A percentile compares a stretch with the other conserved stretches of the same genome.
These are phyloP conservation scores for Artemisia tridentata DNA, from an alignment of 129 eudicot species.

Conservation along the genomic window DNA sequence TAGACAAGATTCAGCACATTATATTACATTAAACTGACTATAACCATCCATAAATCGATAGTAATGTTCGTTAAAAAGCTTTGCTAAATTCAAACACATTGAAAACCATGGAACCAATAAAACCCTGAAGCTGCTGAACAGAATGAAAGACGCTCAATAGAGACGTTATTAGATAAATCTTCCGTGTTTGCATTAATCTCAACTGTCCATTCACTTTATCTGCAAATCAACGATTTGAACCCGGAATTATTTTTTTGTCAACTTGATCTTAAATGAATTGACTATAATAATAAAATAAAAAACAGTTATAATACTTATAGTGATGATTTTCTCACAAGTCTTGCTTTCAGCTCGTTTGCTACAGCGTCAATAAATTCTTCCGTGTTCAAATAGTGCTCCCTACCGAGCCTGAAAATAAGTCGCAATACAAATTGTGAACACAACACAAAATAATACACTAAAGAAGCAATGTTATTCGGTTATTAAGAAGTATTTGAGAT, in stretches of 20 bases:
- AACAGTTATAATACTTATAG: constrained; percentile 23
- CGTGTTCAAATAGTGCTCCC: constrained; percentile 55
- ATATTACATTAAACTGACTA: constrained; percentile 3
- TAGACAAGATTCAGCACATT: background rate
- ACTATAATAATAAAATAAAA: background rate
- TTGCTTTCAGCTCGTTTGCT: constrained; percentile 50
- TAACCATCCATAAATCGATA: constrained; percentile 1
- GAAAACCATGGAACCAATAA: constrained; percentile 2
- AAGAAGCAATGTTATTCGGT: background rate
- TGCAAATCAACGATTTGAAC: constrained; percentile 9
- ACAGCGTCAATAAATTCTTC: constrained; percentile 63
- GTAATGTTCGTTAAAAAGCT: background rate
- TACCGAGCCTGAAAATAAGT: constrained; percentile 31
- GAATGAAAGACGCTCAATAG: constrained; percentile 9
- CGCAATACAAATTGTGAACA: background rate
- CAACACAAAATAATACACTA: background rate
- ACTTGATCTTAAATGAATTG: no score
- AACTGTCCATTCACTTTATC: constrained; percentile 14
- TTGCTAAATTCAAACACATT: constrained; percentile 9
- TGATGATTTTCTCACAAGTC: constrained; percentile 34
- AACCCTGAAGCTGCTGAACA: constrained; percentile 10
- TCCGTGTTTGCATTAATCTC: background rate
- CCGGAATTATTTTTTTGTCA: background rate
- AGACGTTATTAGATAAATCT: constrained; percentile 1
- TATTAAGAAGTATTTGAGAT: background rate